Conservation (phyloP, 108 stramenopile genomes). For the Nitzschia sp. region DNA sequence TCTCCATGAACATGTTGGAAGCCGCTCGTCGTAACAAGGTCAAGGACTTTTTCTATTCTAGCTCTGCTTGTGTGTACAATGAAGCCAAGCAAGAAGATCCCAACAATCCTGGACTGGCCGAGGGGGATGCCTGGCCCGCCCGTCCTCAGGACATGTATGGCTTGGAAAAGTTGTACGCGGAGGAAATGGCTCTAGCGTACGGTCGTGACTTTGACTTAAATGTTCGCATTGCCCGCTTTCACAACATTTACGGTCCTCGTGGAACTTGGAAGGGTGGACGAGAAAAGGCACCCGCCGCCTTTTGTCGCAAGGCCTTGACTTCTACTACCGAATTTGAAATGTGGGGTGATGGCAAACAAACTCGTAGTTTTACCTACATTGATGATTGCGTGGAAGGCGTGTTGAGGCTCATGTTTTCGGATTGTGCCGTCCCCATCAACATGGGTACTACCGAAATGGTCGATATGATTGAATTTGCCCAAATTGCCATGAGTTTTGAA, state of each 20-base stretch:
- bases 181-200: conserved; percentile 98
- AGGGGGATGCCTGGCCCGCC: conserved; percentile 98
- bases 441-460: conserved; percentile 98
- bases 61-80: conserved; percentile 98
- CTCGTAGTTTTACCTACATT: conserved; percentile 98
- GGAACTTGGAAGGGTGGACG: conserved; percentile 99
- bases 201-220: conserved; percentile 95
- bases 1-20: conserved; percentile 98
- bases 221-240: conserved; percentile 93
- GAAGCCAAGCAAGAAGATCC: conserved; percentile 98
- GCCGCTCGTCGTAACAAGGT: conserved; percentile 90
- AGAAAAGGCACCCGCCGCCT: conserved; percentile 99
- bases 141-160: conserved; percentile 99
- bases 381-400: conserved; percentile 99
- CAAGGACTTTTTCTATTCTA: conserved; percentile 95
- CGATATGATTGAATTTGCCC: conserved; percentile 94
- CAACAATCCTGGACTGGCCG: conserved; percentile 93
- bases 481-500: conserved; percentile 91
- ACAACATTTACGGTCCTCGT: conserved; percentile 98
- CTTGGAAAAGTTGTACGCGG: conserved; percentile 98
- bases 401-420: conserved; percentile 92
- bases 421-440: conserved; percentile 94
- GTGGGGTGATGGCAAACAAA: conserved; percentile 98
- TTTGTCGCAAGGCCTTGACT: conserved; percentile 97
- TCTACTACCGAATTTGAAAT: conserved; percentile 93